Evolutionary conservation across 805 yeast genomes (phyloP), one percentile per base, ranked within the genome.

Genomic region (Candida silvicultrix): DNA sequence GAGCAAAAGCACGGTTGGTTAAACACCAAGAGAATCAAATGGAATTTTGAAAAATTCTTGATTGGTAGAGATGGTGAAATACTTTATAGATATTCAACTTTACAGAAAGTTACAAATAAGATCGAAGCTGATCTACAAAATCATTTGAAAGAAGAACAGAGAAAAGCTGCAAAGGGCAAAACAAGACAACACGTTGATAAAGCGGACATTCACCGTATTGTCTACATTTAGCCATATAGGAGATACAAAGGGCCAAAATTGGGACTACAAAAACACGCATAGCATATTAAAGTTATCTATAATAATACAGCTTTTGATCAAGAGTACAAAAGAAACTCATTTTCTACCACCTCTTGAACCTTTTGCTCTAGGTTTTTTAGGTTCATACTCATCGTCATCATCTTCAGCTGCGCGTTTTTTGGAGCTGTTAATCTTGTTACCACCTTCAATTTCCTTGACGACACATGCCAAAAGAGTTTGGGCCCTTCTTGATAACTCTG

Each of bases 401-500:
- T 39, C 41, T 9, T 39, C 34, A 18, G 15, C 18, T 20, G 18
- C 3, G 21, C 23, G 25, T 37, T 21, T 37, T 18, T 35, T 35
- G 2, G 25, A 23, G 5, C 5, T 21, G 18, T 37, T 37, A 20
- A 15, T 38, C 25, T 63, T 65, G 45, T 49, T 43, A 11, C 64
- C 59, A 8, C 69, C 67, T 49, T 78, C 84, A 44, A 70, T 67
- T 61, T 94, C 99, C 55, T 81, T 82, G 45, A 83, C 76, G 38
- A 94, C 73, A 52, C 89, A 80, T 2, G 83, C 78, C 44, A 94
- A 68, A 54, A 94, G 70, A 2, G 96, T 85, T 45, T 78, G 77
- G 54, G 95, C 84, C 55, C 99, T 74, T 66, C 98, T 77, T 7
- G 84, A 75, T 35, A 94, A 68, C 64, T 94, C 99, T 3, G 78